Evolutionary conservation across 257 asterid species (phyloP).

Genomic region (Ocimum tenuiflorum): DNA sequence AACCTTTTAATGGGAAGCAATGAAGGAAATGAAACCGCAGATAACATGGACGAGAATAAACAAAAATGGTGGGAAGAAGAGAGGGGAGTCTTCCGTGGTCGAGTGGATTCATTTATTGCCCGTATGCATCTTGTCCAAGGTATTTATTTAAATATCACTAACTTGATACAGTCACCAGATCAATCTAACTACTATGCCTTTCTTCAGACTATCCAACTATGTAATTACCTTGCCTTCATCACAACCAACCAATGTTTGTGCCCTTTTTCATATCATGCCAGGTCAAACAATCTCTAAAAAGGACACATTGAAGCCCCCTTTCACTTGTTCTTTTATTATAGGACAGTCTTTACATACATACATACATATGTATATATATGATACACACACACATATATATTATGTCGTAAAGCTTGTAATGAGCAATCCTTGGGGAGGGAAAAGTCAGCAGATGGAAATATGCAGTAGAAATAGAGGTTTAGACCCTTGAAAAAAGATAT

Average conservation of each 20-base stretch:
- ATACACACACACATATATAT: no score
- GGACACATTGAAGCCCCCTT: background rate
- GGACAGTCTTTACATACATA: no score
- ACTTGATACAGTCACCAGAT: background rate
- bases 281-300: background rate
- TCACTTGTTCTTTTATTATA: background rate
- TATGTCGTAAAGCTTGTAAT: no score
- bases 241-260: background rate
- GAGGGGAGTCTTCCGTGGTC: constrained; percentile 55
- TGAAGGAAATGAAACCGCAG: constrained; percentile 48
- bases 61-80: constrained; percentile 80
- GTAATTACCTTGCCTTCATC: background rate
- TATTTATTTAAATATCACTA: constrained; percentile 20
- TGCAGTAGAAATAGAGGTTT: background rate
- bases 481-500: background rate
- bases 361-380: no score
- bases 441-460: background rate
- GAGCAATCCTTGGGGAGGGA: background rate
- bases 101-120: constrained; percentile 76
- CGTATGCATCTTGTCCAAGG: constrained; percentile 96
- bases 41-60: constrained; percentile 40
- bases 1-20: constrained; percentile 68
- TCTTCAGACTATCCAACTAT: background rate
- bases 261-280: background rate
- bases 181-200: constrained; percentile 4